Evolutionary conservation across 305 asterid genomes (phyloP).

Genomic region (Fraxinus floribunda): DNA sequence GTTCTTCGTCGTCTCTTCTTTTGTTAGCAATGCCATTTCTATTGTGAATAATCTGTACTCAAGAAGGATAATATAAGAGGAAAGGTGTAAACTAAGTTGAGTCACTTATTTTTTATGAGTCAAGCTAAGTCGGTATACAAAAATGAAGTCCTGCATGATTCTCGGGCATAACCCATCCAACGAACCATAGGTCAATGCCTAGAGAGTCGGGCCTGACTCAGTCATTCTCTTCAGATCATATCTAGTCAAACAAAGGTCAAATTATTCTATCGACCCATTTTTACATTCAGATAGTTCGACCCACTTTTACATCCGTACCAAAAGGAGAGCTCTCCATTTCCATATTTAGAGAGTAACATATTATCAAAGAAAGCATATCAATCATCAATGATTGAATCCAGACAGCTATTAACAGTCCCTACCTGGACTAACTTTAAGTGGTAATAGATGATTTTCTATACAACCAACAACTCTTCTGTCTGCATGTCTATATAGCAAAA

Average conservation of each 20-base stretch:
- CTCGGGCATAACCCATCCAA: not conserved
- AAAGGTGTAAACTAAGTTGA: too few species aligned
- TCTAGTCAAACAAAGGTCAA: not conserved
- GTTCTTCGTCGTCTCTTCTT: not conserved
- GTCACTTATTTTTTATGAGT: too few species aligned
- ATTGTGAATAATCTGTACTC: too few species aligned
- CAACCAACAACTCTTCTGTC: constrained; percentile 38
- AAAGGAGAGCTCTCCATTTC: not conserved
- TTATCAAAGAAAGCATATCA: not conserved
- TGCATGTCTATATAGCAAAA: constrained; percentile 25
- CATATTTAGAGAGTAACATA: not conserved
- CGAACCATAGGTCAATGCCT: not conserved
- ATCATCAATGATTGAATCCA: not conserved
- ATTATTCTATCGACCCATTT: not conserved
- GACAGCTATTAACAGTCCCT: not conserved
- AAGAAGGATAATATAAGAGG: too few species aligned
- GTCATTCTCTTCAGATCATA: too few species aligned
- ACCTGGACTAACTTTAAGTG: not conserved
- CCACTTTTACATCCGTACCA: too few species aligned
- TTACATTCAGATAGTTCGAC: not conserved
- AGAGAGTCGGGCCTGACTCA: not conserved
- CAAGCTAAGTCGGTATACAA: too few species aligned
- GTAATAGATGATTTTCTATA: constrained; percentile 23
- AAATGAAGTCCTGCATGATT: too few species aligned
- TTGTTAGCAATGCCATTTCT: too few species aligned